Base-by-base conservation (phyloP, 73 alveolate species). In the Symbiodinium natans region DNA sequence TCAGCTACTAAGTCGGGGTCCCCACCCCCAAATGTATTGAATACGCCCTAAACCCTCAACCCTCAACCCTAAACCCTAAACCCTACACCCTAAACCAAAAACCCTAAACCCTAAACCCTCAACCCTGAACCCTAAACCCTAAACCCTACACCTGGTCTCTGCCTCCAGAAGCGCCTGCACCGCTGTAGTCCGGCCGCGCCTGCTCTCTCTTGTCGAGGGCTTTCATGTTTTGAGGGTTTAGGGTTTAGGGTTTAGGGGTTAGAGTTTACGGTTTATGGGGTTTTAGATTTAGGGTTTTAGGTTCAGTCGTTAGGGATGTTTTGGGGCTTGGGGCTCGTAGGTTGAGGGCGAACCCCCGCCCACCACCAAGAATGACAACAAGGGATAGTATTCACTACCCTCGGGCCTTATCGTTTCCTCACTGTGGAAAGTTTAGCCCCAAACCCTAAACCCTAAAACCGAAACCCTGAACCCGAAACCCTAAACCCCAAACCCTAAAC, bases 121-220 rank as follows among this genome's bases (percentile, higher is more conserved):
- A 56, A 56, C 74, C 74, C 74, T 56, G 31, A 56, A 56, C 74
- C 74, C 74, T 56, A 56, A 56, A 56, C 74, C 74, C 31, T 56
- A 56, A 56, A 56, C 74, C 74, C 31, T 56, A 56, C 5, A 21
- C 74, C 74, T 56, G 2, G 31, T 19, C 74, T 3, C 74, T 73
- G 84, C 84, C 84, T 73, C 43, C 41, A 73, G 23, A 6, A 73
- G 42, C 17, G 84, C 84, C 27, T 15, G 84, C 46, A 73, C 84
- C 46, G 84, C 84, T 4, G 84, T 10, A n/a, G 43, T 13, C 84
- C 84, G 41, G 21, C 84, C 84, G 42, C 84, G 84, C 84, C 84
- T 73, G n/a, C 43, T 34, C 33, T 59, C 33, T 19, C 33, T 10
- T 11, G 27, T 59, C 33, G 75, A 25, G 75, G 34, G 33, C 75